Evolutionary conservation across 371 early-diverging fungal genomes (phyloP), one percentile per base, ranked within the genome.

Genomic region (Apophysomyces ossiformis): DNA sequence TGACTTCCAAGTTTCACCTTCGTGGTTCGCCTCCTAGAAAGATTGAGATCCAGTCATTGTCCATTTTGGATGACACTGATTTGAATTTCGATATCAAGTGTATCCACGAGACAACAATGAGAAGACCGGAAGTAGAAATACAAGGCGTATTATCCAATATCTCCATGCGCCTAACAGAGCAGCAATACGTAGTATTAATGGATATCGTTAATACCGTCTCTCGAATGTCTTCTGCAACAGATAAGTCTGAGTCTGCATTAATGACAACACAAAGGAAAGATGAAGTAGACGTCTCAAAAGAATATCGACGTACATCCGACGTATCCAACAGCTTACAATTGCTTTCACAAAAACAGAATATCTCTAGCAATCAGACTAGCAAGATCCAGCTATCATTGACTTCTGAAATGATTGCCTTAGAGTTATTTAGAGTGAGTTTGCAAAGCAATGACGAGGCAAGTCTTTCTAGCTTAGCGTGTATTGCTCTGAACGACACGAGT

Each of bases 51-150:
- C 91, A 92, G 68, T 79, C 78, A n/a, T 71, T 93, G 37, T 88
- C 93, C 63, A 92, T 96, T 47, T 83, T 96, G 3, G 93, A 95
- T 59, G 91, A 96, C 71, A 92, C 94, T 16, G 92, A 93, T 72
- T 81, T 95, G 26, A 76, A 77, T 50, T 85, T 95, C 58, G 85
- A 89, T 47, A 84, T 91, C 63, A 75, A 70, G n/a, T 73, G 63
- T 11, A 15, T 56, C n/a, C 54, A 76, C 4, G 63, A 69, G 16
- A 18, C n/a, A 5, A 61, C 60, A 12, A 43, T 54, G 1, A 64
- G 50, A 7, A 68, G 74, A 12, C 77, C 83, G 0, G 72, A 65
- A 7, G 76, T 87, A 0, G 81, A 92, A 75, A 81, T 92, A 32
- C 44, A 73, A 16, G 91, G 93, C 15, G 76, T 69, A 8, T 79